Evolutionary conservation across 805 yeast species (phyloP), one percentile per base, ranked within the genome.

Genomic region (Kuraishia capsulata): DNA sequence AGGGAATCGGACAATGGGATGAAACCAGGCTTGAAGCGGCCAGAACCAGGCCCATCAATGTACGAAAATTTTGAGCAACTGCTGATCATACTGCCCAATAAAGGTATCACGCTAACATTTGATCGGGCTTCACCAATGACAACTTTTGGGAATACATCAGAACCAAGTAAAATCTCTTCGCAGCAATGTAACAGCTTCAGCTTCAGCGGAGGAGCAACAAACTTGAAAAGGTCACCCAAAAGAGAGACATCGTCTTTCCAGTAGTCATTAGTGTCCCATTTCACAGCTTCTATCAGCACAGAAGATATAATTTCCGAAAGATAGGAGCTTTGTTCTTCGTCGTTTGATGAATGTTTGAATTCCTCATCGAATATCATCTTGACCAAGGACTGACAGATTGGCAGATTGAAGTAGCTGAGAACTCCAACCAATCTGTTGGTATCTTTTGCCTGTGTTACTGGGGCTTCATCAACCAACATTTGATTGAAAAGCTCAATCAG

Each of bases 31-130:
- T 35, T 33, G 30, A 17, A 24, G 32, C 38, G 30, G n/a, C n/a
- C n/a, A n/a, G n/a, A n/a, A n/a, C n/a, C n/a, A n/a, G n/a, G 11
- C 18, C 17, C 5, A 17, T 11, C 30, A 19, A 4, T 19, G 23
- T 24, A 44, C 30, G 42, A 41, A 20, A 53, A 42, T 34, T 65
- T 61, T 3, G 73, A 63, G 43, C 75, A 70, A 44, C 67, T 71
- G 24, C 65, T 64, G 37, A 73, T 66, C 36, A 62, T 67, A 44
- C 67, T 73, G 37, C 59, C 62, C 35, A 73, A 52, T 11, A 57
- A 52, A 0, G 65, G 63, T 1, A 72, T 47, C 33, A 65, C 43
- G 42, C 67, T 56, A 20, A 46, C 34, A 11, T 51, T 51, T n/a
- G n/a, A n/a, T n/a, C n/a, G n/a, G 17, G 48, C 39, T 3, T 44